phyloP scores from a whole-genome alignment of 768 basidiomycete species.

The Boletellus sp. region DNA sequence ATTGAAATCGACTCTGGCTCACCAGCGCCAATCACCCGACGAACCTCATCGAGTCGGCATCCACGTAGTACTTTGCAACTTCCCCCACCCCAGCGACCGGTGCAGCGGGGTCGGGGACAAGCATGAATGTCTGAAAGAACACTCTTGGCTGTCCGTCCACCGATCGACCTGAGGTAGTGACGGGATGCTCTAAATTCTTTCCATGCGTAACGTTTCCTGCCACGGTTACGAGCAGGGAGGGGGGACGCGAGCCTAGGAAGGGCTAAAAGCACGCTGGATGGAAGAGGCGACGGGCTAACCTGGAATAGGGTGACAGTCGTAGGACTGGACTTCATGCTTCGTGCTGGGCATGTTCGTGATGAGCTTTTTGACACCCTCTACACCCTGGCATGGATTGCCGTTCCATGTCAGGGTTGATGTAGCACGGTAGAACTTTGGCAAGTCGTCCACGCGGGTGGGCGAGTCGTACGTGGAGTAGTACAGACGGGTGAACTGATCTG shows the following conservation, averaged over 20 bases:
- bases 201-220: conserved; percentile 79
- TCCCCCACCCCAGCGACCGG: conserved; percentile 64
- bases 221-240: conserved; percentile 74
- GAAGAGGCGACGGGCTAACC: conserved; percentile 40
- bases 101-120: conserved; percentile 69
- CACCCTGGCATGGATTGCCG: conserved; percentile 73
- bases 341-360: conserved; percentile 72
- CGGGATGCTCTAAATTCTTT: conserved; percentile 55
- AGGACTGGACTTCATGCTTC: conserved; percentile 82
- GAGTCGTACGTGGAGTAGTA: conserved; percentile 85
- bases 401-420: conserved; percentile 82
- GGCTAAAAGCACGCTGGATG: conserved; percentile 10
- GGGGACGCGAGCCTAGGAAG: conserved; percentile 66
- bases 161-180: conserved; percentile 43
- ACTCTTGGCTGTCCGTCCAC: conserved; percentile 79
- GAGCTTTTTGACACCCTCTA: conserved; percentile 62
- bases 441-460: conserved; percentile 64
- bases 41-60: conserved; percentile 75
- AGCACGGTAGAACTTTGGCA: conserved; percentile 79
- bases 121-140: conserved; percentile 85
- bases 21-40: conserved; percentile 51
- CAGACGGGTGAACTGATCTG: conserved; percentile 77
- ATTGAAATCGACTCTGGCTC: neutral
- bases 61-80: conserved; percentile 78
- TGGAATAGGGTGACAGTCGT: conserved; percentile 88